Evolutionary conservation across 495 filamentous ascomycete genomes (phyloP).

Genomic region (Glutinoglossum americanum): DNA sequence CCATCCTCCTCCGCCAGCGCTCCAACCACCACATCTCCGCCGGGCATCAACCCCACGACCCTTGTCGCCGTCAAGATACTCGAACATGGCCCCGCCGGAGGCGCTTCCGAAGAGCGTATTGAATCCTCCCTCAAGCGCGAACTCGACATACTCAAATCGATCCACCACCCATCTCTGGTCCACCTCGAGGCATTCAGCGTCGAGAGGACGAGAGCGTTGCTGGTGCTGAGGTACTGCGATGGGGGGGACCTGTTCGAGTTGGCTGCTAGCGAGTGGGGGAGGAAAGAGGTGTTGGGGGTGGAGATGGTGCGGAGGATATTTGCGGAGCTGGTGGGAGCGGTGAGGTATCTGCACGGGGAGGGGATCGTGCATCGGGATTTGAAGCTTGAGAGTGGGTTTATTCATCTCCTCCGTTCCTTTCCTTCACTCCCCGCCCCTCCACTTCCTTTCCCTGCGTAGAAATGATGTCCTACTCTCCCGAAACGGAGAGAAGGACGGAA

Average conservation of each 20-base stretch:
- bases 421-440: too few relatives aligned
- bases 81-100: constrained; percentile 80
- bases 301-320: constrained; percentile 66
- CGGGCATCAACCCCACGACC: constrained; percentile 31
- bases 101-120: constrained; percentile 70
- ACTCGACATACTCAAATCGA: constrained; percentile 70
- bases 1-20: neutral
- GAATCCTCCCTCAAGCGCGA: constrained; percentile 86
- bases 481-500: too few relatives aligned
- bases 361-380: constrained; percentile 92
- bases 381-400: constrained; percentile 77
- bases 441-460: too few relatives aligned
- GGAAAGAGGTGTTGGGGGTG: constrained; percentile 39
- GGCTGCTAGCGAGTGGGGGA: constrained; percentile 31
- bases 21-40: constrained; percentile 4
- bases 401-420: constrained; percentile 5
- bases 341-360: constrained; percentile 62
- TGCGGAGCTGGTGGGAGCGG: constrained; percentile 65
- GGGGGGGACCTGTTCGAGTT: constrained; percentile 92
- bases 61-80: constrained; percentile 91
- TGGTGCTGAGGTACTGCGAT: constrained; percentile 79
- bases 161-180: constrained; percentile 75
- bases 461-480: too few relatives aligned
- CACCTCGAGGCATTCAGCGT: constrained; percentile 43
- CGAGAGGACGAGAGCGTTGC: constrained; percentile 16